Conservation (phyloP, 129 eudicot genomes). For the Chrysanthemum lavandulifolium region DNA sequence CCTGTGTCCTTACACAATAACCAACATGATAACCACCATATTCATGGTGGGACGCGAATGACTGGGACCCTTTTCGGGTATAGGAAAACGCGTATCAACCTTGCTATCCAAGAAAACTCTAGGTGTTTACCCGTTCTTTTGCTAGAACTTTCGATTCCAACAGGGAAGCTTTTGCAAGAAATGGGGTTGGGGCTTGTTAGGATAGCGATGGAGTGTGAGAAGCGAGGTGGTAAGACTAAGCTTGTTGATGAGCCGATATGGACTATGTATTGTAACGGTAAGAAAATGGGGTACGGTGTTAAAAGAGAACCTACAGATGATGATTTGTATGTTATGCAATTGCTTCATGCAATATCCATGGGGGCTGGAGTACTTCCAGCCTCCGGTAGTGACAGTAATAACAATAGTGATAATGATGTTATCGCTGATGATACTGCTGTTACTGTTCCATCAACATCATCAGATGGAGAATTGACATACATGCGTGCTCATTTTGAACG, state of each 20-base stretch:
- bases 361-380: slow-evolving; percentile 91
- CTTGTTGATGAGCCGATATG: slow-evolving; percentile 79
- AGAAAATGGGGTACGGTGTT: slow-evolving; percentile 81
- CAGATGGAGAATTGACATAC: slow-evolving; percentile 79
- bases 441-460: slow-evolving; percentile 19
- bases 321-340: slow-evolving; percentile 69
- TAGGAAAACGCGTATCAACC: slow-evolving; percentile 67
- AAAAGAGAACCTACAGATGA: slow-evolving; percentile 81
- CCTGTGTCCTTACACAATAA: slow-evolving; percentile 49
- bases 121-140: slow-evolving; percentile 68
- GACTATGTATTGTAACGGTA: slow-evolving; percentile 84
- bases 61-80: slow-evolving; percentile 86
- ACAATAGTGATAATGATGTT: neutral
- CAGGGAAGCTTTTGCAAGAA: slow-evolving; percentile 79
- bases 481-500: slow-evolving; percentile 88
- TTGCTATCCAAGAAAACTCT: slow-evolving; percentile 81
- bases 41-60: slow-evolving; percentile 76
- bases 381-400: slow-evolving; percentile 9
- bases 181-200: slow-evolving; percentile 87
- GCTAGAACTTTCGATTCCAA: slow-evolving; percentile 72
- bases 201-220: slow-evolving; percentile 90
- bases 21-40: slow-evolving; percentile 48
- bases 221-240: slow-evolving; percentile 54
- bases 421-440: neutral
- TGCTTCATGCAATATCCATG: slow-evolving; percentile 78